Evolutionary conservation across 805 yeast species (phyloP).

Genomic region (Candida ulmi): DNA sequence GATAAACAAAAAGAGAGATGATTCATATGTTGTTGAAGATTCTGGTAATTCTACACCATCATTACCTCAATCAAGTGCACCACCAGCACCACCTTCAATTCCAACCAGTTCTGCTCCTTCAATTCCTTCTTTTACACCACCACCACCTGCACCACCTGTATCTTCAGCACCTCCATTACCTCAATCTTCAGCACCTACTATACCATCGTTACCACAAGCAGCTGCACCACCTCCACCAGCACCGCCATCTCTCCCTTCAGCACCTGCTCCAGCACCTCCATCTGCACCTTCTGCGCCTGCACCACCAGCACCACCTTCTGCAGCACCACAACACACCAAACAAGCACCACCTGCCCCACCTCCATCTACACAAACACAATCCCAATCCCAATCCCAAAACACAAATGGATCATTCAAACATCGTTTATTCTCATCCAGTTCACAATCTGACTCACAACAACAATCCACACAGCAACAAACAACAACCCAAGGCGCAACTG

Average conservation of each 20-base stretch:
- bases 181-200: no score
- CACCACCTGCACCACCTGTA: slow-evolving; percentile 14
- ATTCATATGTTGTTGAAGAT: slow-evolving; percentile 35
- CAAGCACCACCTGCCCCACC: slow-evolving; percentile 20
- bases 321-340: slow-evolving; percentile 10
- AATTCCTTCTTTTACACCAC: slow-evolving; percentile 10
- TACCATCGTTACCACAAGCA: not conserved
- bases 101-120: slow-evolving; percentile 15
- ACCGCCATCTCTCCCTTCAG: not conserved
- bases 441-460: slow-evolving; percentile 13
- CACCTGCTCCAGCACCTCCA: slow-evolving; percentile 11
- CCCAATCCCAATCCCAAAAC: not conserved
- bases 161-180: slow-evolving; percentile 9
- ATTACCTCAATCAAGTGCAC: not conserved
- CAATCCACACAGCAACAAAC: no score
- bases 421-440: slow-evolving; percentile 10
- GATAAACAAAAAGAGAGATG: slow-evolving; percentile 42
- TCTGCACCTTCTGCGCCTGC: slow-evolving; percentile 21
- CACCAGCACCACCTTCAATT: slow-evolving; percentile 10
- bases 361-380: slow-evolving; percentile 14
- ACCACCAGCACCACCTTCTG: slow-evolving; percentile 16
- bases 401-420: slow-evolving; percentile 12
- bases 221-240: slow-evolving; percentile 6
- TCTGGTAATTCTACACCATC: slow-evolving; percentile 21
- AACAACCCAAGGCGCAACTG: slow-evolving; percentile 10